phyloP scores from a whole-genome alignment of 2,329 filamentous ascomycete species.

The Ambrosiella cleistominuta region DNA sequence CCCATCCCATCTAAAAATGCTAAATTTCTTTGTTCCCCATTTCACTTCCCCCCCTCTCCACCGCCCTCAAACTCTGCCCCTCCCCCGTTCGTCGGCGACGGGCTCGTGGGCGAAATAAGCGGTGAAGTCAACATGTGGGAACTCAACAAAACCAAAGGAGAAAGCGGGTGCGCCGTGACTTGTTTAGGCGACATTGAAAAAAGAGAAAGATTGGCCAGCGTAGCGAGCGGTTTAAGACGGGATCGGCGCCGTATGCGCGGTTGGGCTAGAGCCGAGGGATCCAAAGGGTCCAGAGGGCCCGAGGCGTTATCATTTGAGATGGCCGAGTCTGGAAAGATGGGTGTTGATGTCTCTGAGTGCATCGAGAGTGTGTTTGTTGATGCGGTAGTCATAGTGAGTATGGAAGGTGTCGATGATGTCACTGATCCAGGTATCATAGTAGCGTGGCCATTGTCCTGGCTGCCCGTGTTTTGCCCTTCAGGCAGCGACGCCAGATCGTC shows the following conservation, averaged over 20 bases:
- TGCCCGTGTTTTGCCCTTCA: background rate
- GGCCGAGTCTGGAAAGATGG: background rate
- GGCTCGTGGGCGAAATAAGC: constrained; percentile 22
- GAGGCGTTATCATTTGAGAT: background rate
- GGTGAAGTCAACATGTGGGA: constrained; percentile 24
- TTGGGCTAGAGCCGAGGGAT: background rate
- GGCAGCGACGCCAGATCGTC: background rate
- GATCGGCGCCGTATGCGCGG: constrained; percentile 5
- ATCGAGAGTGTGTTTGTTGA: background rate
- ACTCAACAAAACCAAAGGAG: constrained; percentile 6
- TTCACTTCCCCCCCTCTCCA: background rate
- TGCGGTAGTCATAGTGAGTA: background rate
- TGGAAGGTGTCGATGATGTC: background rate
- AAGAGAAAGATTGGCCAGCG: constrained; percentile 7
- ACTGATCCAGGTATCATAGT: background rate
- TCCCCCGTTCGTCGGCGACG: constrained; percentile 18
- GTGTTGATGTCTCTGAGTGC: background rate
- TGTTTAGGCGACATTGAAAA: constrained; percentile 12
- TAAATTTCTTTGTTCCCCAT: background rate
- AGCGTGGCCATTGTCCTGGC: background rate
- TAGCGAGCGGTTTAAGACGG: constrained; percentile 4
- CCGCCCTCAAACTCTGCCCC: background rate
- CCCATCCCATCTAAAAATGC: background rate
- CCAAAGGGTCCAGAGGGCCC: background rate
- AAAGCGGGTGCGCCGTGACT: constrained; percentile 11